These are phyloP conservation scores for Tetrastigma voinierianum DNA, from an alignment of 164 flowering plant species.

Conservation along the genomic window DNA sequence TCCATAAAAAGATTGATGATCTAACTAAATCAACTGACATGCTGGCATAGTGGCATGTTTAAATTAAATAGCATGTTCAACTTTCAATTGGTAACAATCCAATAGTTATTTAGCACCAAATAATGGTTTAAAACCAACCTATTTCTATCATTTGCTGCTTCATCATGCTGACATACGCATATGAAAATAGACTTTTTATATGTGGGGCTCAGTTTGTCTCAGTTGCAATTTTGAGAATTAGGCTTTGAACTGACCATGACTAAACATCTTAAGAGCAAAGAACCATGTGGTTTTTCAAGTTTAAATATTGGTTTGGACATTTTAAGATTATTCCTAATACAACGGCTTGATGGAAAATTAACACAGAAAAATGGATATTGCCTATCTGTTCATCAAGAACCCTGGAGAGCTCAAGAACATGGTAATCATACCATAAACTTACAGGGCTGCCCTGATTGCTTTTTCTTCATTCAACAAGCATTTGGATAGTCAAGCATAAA, in stretches of 20 bases:
- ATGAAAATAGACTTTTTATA: conserved; percentile 45
- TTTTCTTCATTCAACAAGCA: neutral
- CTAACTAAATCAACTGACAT: neutral
- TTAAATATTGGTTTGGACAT: neutral
- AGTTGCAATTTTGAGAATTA: conserved; percentile 20
- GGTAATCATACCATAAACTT: neutral
- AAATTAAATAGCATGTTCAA: too few relatives aligned
- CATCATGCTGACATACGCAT: conserved; percentile 51
- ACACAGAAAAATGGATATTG: neutral
- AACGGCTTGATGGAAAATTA: neutral
- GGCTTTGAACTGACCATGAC: conserved; percentile 24
- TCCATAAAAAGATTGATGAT: neutral
- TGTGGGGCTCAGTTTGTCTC: conserved; percentile 32
- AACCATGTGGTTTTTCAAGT: neutral
- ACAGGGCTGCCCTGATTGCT: neutral
- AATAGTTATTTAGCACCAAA: neutral
- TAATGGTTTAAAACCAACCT: conserved; percentile 27
- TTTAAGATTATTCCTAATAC: neutral
- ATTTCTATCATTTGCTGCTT: conserved; percentile 52
- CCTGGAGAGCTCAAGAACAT: too few relatives aligned
- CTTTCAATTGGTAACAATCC: neutral
- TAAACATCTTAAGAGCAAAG: neutral
- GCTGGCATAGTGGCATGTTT: too few relatives aligned
- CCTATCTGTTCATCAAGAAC: neutral
- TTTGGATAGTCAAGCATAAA: neutral